These are phyloP conservation scores for Cryphonectria parasitica DNA, from an alignment of 2,329 filamentous ascomycete species.

Conservation along the genomic window DNA sequence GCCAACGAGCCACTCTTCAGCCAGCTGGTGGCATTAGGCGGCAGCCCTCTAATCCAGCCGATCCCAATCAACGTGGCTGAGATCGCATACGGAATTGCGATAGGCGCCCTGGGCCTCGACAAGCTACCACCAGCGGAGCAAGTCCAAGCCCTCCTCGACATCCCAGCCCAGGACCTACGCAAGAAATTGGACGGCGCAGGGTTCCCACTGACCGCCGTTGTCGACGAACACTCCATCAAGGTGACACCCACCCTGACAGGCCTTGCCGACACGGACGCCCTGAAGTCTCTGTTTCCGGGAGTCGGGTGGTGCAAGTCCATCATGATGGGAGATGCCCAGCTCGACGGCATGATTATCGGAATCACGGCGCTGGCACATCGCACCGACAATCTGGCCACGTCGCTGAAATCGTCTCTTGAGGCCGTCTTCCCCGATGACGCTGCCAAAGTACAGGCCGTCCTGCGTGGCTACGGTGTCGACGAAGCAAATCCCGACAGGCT, in stretches of 20 bases:
- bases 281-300: slow-evolving; percentile 20
- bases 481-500: slow-evolving; percentile 15
- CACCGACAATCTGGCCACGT: slow-evolving; percentile 20
- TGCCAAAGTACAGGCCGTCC: slow-evolving; percentile 6
- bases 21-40: slow-evolving; percentile 21
- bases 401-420: slow-evolving; percentile 15
- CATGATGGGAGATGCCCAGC: slow-evolving; percentile 22
- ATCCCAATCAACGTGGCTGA: slow-evolving; percentile 16
- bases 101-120: slow-evolving; percentile 56
- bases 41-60: slow-evolving; percentile 24
- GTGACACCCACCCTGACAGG: slow-evolving; percentile 15
- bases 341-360: slow-evolving; percentile 26
- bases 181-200: slow-evolving; percentile 18
- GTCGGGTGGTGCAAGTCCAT: slow-evolving; percentile 23
- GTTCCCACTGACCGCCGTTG: slow-evolving; percentile 22
- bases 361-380: slow-evolving; percentile 15
- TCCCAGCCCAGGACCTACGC: slow-evolving; percentile 22
- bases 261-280: slow-evolving; percentile 15
- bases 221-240: slow-evolving; percentile 29
- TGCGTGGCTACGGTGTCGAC: slow-evolving; percentile 19
- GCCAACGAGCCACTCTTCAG: slow-evolving; percentile 25
- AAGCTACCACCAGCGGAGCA: slow-evolving; percentile 55
- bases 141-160: slow-evolving; percentile 27
- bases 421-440: slow-evolving; percentile 18
- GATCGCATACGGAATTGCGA: slow-evolving; percentile 39